Percentiles rank a stretch among this genome's conserved stretches.
Evolutionary conservation across 2,329 filamentous ascomycete genomes (phyloP).

Genomic region (Epichloe hybrida): DNA sequence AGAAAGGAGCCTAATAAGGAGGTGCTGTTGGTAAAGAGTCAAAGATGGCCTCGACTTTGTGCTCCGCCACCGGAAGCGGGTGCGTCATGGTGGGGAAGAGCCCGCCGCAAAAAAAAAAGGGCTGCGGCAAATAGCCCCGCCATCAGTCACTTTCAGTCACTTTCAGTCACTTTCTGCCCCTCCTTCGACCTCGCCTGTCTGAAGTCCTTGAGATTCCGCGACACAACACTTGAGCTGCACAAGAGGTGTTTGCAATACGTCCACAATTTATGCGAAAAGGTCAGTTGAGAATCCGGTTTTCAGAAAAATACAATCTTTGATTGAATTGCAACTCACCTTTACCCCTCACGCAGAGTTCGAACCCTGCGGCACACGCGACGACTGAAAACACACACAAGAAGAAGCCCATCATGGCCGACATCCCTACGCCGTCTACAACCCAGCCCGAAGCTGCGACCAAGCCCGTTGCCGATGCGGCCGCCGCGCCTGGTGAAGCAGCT

Average conservation of each 20-base stretch:
- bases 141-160: not conserved
- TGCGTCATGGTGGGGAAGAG: not conserved
- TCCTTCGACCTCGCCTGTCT: not conserved
- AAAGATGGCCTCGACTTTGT: too few species aligned
- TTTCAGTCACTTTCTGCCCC: not conserved
- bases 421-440: not conserved
- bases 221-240: too few species aligned
- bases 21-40: too few species aligned
- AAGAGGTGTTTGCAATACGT: not conserved
- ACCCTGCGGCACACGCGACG: too few species aligned
- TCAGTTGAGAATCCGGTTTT: not conserved
- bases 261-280: too few species aligned
- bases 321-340: not conserved
- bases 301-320: not conserved
- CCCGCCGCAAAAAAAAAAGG: not conserved
- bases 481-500: not conserved
- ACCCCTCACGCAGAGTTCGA: too few species aligned
- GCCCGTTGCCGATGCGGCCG: not conserved
- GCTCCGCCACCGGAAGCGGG: not conserved
- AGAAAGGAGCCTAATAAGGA: too few species aligned
- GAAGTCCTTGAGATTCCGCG: too few species aligned
- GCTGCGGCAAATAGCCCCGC: not conserved
- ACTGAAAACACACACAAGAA: too few species aligned
- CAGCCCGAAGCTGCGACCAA: not conserved
- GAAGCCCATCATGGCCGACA: slow-evolving; percentile 4